Evolutionary conservation across 768 basidiomycete species (phyloP), one percentile per base, ranked within the genome.

Genomic region (Hericium rajendrae): DNA sequence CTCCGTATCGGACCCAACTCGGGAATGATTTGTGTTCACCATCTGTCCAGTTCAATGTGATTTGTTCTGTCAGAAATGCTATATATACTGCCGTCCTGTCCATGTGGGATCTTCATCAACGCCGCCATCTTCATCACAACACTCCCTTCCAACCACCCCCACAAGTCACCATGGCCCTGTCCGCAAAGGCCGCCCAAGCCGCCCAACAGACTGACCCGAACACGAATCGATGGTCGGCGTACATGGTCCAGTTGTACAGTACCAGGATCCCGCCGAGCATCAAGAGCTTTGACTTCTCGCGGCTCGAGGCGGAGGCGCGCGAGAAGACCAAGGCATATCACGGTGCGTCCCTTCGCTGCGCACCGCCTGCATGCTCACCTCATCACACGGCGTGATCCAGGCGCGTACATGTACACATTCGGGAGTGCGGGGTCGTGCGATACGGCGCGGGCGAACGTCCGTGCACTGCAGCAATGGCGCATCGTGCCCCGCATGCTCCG

Each of bases 401-500:
- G 57, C 70, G 77, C 87, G 9, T 94, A 84, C 72, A 74, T 82
- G 71, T 94, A 91, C 64, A 84, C 85, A 2, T 80, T 79, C 57
- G 88, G 88, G 46, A 88, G 82, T 59, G 91, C 91, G 10, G 92
- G 91, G 1, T 78, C 81, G 2, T 75, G 76, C 56, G 73, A 77
- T 28, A 94, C 92, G 1, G 80, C 86, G 66, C 73, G 67, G 10
- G 81, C 80, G 52, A 94, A 94, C 64, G 75, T 74, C 38, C 76
- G 71, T 41, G 84, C 82, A 2, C 76, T 92, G 55, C 73, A 81
- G 24, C 81, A 75, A 55, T 91, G 79, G 75, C 79, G 78, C 38
- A 86, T 94, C 66, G 73, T 93, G n/a, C 90, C 90, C 2, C 80
- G 85, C 6, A 89, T 91, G 88, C 78, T 91, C 37, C 75, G 81